Conservation (phyloP, 345 rosid species). For the Syzygium aqueum region DNA sequence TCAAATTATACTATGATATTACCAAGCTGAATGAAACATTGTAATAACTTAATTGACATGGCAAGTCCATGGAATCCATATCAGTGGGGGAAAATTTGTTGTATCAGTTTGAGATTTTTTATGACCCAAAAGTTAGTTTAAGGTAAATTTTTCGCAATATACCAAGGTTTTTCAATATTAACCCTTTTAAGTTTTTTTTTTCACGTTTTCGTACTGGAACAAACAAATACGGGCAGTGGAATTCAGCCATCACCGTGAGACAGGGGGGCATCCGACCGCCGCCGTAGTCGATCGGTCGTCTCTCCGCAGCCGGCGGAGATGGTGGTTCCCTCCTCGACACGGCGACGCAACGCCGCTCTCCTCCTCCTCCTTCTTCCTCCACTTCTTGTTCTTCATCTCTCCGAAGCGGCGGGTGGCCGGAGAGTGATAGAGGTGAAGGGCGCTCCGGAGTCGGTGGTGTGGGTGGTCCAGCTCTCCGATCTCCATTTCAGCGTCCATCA, state of each 20-base stretch:
- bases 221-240: not conserved
- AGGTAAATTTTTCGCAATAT: too few species aligned
- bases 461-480: slow-evolving; percentile 97
- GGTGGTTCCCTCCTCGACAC: not conserved
- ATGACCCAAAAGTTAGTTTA: too few species aligned
- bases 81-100: too few species aligned
- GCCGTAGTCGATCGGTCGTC: not conserved
- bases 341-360: not conserved
- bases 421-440: slow-evolving; percentile 45
- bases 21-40: too few species aligned
- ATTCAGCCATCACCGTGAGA: not conserved
- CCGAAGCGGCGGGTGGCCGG: not conserved
- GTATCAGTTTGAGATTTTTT: too few species aligned
- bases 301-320: not conserved
- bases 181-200: too few species aligned
- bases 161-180: too few species aligned
- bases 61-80: too few species aligned
- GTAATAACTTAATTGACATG: too few species aligned
- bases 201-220: not conserved
- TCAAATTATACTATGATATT: too few species aligned
- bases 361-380: not conserved
- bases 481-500: slow-evolving; percentile 96
- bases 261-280: not conserved
- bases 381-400: not conserved
- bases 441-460: slow-evolving; percentile 63